Conservation (phyloP, 2,329 filamentous ascomycete species). For the Rachicladosporium sp. region DNA sequence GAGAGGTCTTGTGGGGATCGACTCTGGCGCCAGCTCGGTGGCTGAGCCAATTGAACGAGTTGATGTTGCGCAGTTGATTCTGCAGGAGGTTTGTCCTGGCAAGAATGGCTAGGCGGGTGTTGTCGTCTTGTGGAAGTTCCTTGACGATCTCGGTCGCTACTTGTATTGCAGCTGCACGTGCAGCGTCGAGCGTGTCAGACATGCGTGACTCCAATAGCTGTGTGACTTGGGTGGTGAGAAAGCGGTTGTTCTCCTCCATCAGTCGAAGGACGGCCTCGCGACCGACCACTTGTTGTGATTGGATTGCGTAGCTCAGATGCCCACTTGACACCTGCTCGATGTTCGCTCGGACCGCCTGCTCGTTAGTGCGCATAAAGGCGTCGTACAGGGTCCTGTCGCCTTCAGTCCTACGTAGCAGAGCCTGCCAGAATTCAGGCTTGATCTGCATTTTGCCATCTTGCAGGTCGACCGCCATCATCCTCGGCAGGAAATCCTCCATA, state of each 20-base stretch:
- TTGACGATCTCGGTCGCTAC: conserved; percentile 6
- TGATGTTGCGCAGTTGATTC: conserved; percentile 18
- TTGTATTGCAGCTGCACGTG: conserved; percentile 1
- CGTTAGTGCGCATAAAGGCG: conserved; percentile 22
- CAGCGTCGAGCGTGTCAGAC: conserved; percentile 1
- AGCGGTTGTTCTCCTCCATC: conserved; percentile 8
- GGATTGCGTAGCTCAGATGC: conserved; percentile 24
- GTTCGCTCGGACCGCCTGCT: conserved; percentile 12
- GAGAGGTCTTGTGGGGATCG: conserved; percentile 48
- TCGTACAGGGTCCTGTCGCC: conserved; percentile 26
- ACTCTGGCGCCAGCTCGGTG: conserved; percentile 53
- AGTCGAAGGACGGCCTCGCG: conserved; percentile 6
- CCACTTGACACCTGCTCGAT: background rate
- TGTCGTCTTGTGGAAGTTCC: conserved; percentile 1
- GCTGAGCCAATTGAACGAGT: conserved; percentile 60
- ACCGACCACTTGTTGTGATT: conserved; percentile 7
- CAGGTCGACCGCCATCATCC: conserved; percentile 41
- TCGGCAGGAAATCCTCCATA: conserved; percentile 42
- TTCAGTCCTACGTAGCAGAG: conserved; percentile 46
- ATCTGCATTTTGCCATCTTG: conserved; percentile 43
- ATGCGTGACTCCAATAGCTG: conserved; percentile 2
- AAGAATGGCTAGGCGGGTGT: conserved; percentile 11
- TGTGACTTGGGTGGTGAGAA: conserved; percentile 1
- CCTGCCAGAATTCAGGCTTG: conserved; percentile 52
- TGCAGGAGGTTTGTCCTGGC: conserved; percentile 19